phyloP scores from a whole-genome alignment of 2,329 filamentous ascomycete genomes.

The Pleoardoris graminearum region DNA sequence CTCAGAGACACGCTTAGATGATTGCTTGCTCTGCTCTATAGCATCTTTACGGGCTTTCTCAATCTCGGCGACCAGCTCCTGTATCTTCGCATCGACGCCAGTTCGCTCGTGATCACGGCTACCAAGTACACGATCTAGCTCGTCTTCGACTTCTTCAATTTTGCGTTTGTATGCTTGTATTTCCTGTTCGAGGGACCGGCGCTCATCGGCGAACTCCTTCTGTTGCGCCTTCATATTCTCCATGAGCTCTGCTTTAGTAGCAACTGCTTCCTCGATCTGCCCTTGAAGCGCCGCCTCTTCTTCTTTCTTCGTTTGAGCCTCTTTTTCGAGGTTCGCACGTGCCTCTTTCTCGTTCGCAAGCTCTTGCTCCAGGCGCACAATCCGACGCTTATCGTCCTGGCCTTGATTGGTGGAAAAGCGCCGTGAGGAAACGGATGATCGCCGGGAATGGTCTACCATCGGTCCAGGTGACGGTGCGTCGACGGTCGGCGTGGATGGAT shows the following conservation, averaged over 20 bases:
- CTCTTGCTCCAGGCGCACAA: constrained; percentile 75
- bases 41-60: constrained; percentile 59
- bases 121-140: constrained; percentile 81
- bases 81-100: constrained; percentile 68
- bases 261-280: constrained; percentile 82
- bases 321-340: constrained; percentile 68
- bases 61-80: constrained; percentile 71
- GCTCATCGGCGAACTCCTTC: constrained; percentile 82
- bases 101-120: constrained; percentile 81
- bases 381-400: constrained; percentile 64
- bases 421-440: constrained; percentile 64
- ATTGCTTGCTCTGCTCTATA: constrained; percentile 54
- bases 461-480: constrained; percentile 40
- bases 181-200: constrained; percentile 80
- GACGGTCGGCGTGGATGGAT: constrained; percentile 44
- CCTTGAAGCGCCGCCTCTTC: constrained; percentile 65
- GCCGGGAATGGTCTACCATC: constrained; percentile 55
- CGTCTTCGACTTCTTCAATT: constrained; percentile 88
- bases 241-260: constrained; percentile 90
- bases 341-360: constrained; percentile 73
- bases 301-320: constrained; percentile 60
- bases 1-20: constrained; percentile 48
- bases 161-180: constrained; percentile 74
- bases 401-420: constrained; percentile 64
- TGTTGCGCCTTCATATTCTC: constrained; percentile 93